Evolutionary conservation across 148 eudicot species (phyloP).

Genomic region (Beta vulgaris): DNA sequence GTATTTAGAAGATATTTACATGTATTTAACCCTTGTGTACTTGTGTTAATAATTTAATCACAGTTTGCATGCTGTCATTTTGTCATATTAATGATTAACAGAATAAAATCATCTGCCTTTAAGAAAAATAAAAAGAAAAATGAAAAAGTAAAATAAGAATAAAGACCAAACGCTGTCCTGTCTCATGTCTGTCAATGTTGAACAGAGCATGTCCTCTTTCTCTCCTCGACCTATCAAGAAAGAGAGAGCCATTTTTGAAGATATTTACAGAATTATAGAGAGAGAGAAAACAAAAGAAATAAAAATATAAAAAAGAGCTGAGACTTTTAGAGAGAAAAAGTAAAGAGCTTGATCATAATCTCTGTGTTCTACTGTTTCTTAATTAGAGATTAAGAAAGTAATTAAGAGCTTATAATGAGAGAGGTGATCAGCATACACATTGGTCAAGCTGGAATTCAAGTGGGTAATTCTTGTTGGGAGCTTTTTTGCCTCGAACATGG

Average conservation of each 20-base stretch:
- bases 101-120: background rate
- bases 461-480: slow-evolving; percentile 64
- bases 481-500: slow-evolving; percentile 60
- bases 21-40: too few species aligned
- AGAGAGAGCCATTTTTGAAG: too few species aligned
- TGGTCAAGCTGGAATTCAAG: slow-evolving; percentile 65
- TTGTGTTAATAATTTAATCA: too few species aligned
- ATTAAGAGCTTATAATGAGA: slow-evolving; percentile 42
- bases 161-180: slow-evolving; percentile 12
- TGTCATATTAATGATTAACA: too few species aligned
- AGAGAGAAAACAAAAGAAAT: too few species aligned
- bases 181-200: slow-evolving; percentile 30
- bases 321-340: too few species aligned
- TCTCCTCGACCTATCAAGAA: too few species aligned
- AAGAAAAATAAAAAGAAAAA: background rate
- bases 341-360: background rate
- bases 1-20: too few species aligned
- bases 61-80: too few species aligned
- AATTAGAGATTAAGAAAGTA: too few species aligned
- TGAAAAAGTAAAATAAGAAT: background rate
- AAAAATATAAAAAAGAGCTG: background rate
- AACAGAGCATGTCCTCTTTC: slow-evolving; percentile 13
- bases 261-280: too few species aligned
- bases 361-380: too few species aligned
- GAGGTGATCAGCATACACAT: slow-evolving; percentile 51